A percentile compares a stretch with the other conserved stretches of the same genome.
Evolutionary conservation across 371 early-diverging fungal species (phyloP).

Genomic region (Mortierella polycephala): DNA sequence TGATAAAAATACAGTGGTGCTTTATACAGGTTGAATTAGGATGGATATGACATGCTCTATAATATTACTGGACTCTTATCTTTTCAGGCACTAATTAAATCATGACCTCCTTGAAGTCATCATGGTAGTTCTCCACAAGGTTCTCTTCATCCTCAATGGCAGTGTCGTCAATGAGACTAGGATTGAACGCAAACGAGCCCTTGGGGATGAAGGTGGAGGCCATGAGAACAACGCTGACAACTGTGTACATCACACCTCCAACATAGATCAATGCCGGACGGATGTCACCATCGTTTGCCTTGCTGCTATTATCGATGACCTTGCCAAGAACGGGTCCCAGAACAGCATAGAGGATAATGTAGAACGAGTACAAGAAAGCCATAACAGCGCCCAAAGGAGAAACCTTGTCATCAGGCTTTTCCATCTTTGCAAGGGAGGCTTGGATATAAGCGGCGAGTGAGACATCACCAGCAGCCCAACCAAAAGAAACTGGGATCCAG

Average conservation of each 20-base stretch:
- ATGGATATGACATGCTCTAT: neutral
- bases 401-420: conserved; percentile 49
- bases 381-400: conserved; percentile 63
- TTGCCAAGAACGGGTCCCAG: conserved; percentile 55
- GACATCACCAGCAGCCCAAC: conserved; percentile 68
- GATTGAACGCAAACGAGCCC: conserved; percentile 61
- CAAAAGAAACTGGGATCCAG: conserved; percentile 59
- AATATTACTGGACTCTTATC: neutral
- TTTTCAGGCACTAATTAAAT: neutral
- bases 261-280: conserved; percentile 45
- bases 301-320: conserved; percentile 22
- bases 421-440: conserved; percentile 51
- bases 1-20: too few relatives aligned
- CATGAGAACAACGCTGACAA: conserved; percentile 53
- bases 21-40: too few relatives aligned
- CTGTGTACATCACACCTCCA: conserved; percentile 56
- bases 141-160: conserved; percentile 33
- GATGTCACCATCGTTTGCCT: conserved; percentile 21
- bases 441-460: conserved; percentile 64
- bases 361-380: conserved; percentile 60
- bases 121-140: neutral
- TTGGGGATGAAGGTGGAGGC: conserved; percentile 59
- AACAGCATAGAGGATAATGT: conserved; percentile 58
- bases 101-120: conserved; percentile 22
- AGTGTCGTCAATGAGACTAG: conserved; percentile 44